Evolutionary conservation across 192 early-diverging fungal species (phyloP), one percentile per base, ranked within the genome.

Genomic region (Coemansia sp.): DNA sequence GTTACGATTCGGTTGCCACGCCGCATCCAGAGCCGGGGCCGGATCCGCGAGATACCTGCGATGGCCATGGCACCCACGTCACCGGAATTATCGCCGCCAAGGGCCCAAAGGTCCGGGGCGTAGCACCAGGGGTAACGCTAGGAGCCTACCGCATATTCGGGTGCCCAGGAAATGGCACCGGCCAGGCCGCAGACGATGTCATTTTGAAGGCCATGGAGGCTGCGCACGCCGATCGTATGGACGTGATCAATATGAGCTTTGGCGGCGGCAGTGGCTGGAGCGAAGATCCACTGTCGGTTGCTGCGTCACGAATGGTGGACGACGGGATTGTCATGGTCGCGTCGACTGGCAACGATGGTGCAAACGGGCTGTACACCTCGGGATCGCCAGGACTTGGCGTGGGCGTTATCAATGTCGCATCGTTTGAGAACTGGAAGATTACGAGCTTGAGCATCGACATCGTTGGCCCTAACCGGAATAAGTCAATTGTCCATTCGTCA

Each of bases 221-320:
- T 6, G 94, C 92, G 7, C 75, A 81, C 39, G 58, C 57, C 4
- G 90, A 90, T 46, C 75, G 83, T 1, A 80, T 88, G 66, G 81
- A 97, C 55, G 61, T 97, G 36, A 87, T 97, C 63, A 93, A 87
- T 76, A 78, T 94, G 53, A 89, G 86, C 46, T 65, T 94, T 50
- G 94, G 91, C 44, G 87, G 81, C 6, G 70, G 80, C 12, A 71
- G 68, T 56, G 78, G 73, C 25, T 83, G 79, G 82, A 73, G 67
- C 48, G 86, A 88, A 29, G 74, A 82, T 30, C 78, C 85, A 11
- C 54, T 80, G 17, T 75, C 83, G 3, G 64, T 81, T 11, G 81
- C 87, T 1, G 81, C 84, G 74, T 84, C 53, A 40, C 78, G 62
- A 0, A 60, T 81, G 30, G 68, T 64, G 20, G 41, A 19, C 23